These are phyloP conservation scores for Zelopaecilomyces penicillatus DNA, from an alignment of 2,329 filamentous ascomycete species.

Conservation along the genomic window DNA sequence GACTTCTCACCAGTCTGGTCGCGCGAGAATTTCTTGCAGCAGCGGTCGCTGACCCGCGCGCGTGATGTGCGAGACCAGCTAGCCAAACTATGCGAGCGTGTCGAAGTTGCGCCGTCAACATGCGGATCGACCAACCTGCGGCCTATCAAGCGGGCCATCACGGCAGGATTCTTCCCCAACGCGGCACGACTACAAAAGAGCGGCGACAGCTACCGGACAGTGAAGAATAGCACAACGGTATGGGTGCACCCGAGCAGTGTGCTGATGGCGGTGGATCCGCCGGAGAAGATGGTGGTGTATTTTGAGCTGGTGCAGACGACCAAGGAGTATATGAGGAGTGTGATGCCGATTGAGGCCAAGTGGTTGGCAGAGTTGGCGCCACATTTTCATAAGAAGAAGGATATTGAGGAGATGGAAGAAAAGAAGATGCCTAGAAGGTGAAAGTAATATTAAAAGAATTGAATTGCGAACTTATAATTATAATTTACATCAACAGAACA, in stretches of 20 bases:
- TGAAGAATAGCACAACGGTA: constrained; percentile 83
- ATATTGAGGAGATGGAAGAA: constrained; percentile 74
- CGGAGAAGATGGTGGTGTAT: constrained; percentile 75
- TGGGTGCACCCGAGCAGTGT: constrained; percentile 87
- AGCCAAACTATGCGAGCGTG: constrained; percentile 82
- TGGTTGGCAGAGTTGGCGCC: constrained; percentile 89
- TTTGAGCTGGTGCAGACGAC: constrained; percentile 73
- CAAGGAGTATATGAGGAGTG: constrained; percentile 88
- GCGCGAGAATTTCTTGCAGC: constrained; percentile 88
- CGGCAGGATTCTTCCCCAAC: constrained; percentile 90
- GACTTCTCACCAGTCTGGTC: constrained; percentile 86
- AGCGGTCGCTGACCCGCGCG: constrained; percentile 78
- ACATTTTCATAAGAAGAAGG: constrained; percentile 89
- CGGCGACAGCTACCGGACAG: constrained; percentile 81
- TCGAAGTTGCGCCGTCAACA: constrained; percentile 69
- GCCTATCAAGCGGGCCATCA: constrained; percentile 80
- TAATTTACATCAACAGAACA: neutral
- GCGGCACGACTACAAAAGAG: constrained; percentile 74
- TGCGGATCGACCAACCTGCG: constrained; percentile 60
- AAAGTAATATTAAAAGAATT: constrained; percentile 5
- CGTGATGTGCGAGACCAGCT: constrained; percentile 91
- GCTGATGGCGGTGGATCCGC: constrained; percentile 68
- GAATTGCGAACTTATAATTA: neutral
- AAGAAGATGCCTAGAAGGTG: constrained; percentile 47
- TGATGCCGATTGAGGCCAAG: constrained; percentile 72